Evolutionary conservation across 140 eudicot species (phyloP).

Genomic region (Cichorium intybus): DNA sequence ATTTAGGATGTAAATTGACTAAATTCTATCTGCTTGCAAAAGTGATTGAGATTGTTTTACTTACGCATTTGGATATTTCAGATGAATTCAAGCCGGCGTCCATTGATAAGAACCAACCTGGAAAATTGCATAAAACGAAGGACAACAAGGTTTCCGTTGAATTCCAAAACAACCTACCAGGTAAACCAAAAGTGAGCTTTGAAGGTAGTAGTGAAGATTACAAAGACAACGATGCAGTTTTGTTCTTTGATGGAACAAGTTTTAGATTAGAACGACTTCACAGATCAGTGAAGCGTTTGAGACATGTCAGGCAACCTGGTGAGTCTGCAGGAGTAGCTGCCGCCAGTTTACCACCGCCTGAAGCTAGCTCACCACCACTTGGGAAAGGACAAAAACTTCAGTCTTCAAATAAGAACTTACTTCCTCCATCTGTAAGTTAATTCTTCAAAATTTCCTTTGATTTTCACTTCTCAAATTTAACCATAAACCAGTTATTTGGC

Average conservation of each 20-base stretch:
- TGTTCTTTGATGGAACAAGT: constrained; percentile 83
- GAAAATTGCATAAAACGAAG: constrained; percentile 67
- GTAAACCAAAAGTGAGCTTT: constrained; percentile 76
- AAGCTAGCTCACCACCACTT: constrained; percentile 58
- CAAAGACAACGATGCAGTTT: constrained; percentile 93
- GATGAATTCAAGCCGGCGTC: constrained; percentile 98
- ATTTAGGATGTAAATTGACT: constrained; percentile 10
- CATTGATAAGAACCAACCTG: constrained; percentile 82
- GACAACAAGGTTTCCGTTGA: constrained; percentile 85
- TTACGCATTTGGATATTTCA: constrained; percentile 24
- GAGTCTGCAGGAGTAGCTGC: constrained; percentile 53
- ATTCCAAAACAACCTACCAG: constrained; percentile 80
- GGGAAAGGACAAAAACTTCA: constrained; percentile 56
- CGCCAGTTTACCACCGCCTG: constrained; percentile 36
- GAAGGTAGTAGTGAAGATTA: constrained; percentile 87
- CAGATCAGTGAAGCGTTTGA: constrained; percentile 78
- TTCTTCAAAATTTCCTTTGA: background rate
- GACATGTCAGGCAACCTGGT: constrained; percentile 74
- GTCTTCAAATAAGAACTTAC: constrained; percentile 41
- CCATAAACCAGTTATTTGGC: background rate
- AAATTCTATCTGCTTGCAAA: background rate
- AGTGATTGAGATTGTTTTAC: background rate
- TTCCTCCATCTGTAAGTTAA: constrained; percentile 53
- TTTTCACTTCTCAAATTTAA: background rate
- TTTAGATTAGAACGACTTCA: constrained; percentile 88